These are phyloP conservation scores for Dictyophora rubrovolvata DNA, from an alignment of 768 basidiomycete species.

Conservation along the genomic window DNA sequence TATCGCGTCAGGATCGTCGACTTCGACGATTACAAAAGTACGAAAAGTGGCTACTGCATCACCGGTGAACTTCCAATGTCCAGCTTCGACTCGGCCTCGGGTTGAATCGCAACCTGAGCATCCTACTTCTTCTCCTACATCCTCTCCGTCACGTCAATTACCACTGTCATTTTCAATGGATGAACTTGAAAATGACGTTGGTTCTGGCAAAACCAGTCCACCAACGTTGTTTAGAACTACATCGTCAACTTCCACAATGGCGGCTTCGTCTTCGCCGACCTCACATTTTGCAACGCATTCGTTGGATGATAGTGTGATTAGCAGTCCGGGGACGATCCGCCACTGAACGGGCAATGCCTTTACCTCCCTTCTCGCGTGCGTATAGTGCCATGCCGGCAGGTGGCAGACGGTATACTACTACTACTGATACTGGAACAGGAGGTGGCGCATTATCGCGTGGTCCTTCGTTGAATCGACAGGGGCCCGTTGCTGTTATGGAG, in stretches of 20 bases:
- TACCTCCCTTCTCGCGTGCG: slow-evolving; percentile 22
- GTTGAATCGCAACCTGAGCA: neutral
- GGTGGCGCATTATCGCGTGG: slow-evolving; percentile 18
- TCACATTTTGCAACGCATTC: slow-evolving; percentile 51
- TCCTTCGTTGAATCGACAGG: slow-evolving; percentile 38
- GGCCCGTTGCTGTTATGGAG: slow-evolving; percentile 48
- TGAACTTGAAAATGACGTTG: neutral
- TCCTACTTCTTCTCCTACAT: neutral
- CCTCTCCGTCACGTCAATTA: neutral
- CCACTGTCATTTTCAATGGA: neutral
- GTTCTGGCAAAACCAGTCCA: neutral
- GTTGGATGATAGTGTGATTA: slow-evolving; percentile 26
- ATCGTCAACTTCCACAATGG: slow-evolving; percentile 18
- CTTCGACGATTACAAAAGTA: slow-evolving; percentile 20
- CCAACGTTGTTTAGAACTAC: slow-evolving; percentile 2
- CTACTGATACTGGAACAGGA: slow-evolving; percentile 10
- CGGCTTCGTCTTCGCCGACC: slow-evolving; percentile 12
- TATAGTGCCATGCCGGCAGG: slow-evolving; percentile 23
- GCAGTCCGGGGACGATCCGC: neutral
- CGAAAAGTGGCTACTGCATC: slow-evolving; percentile 16
- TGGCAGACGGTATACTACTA: neutral
- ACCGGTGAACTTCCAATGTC: slow-evolving; percentile 28
- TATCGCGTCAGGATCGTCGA: slow-evolving; percentile 14
- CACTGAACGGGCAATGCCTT: slow-evolving; percentile 9
- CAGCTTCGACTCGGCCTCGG: slow-evolving; percentile 12